A percentile compares a stretch with the other conserved stretches of the same genome.
Evolutionary conservation across 768 basidiomycete species (phyloP).

Genomic region (Lanmaoa rubissima): DNA sequence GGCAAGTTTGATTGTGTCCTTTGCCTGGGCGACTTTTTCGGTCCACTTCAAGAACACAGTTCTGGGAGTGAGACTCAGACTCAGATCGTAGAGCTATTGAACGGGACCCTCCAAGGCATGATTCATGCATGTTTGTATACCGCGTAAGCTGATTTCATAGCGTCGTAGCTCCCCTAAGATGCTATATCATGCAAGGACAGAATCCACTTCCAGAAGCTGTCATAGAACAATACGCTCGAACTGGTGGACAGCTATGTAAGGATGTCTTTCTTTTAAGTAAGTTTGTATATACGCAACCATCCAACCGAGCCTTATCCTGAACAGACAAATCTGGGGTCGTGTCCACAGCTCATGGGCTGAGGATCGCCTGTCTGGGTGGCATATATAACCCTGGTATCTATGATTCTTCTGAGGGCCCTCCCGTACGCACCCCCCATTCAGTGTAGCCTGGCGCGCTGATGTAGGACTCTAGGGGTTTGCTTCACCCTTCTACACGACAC

Average conservation of each 20-base stretch:
- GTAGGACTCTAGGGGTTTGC: conserved; percentile 56
- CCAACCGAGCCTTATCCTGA: conserved; percentile 3
- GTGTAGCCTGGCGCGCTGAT: neutral
- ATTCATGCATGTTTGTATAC: neutral
- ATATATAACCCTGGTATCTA: conserved; percentile 64
- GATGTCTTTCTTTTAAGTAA: conserved; percentile 85
- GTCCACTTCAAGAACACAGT: conserved; percentile 41
- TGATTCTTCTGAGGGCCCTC: conserved; percentile 55
- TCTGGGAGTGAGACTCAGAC: conserved; percentile 39
- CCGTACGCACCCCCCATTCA: conserved; percentile 43
- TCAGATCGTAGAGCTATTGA: conserved; percentile 59
- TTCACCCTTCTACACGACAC: conserved; percentile 70
- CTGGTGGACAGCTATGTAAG: conserved; percentile 74
- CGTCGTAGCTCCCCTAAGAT: conserved; percentile 76
- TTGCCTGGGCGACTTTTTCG: conserved; percentile 86
- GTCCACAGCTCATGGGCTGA: conserved; percentile 74
- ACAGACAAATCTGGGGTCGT: conserved; percentile 80
- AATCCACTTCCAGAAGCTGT: conserved; percentile 70
- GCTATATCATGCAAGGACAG: conserved; percentile 90
- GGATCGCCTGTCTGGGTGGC: conserved; percentile 86
- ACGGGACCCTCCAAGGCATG: conserved; percentile 66
- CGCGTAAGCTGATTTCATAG: conserved; percentile 13
- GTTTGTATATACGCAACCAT: conserved; percentile 27
- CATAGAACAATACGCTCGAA: conserved; percentile 70
- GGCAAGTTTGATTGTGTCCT: conserved; percentile 88